phyloP scores from a whole-genome alignment of 768 basidiomycete species.

The Kwoniella dejecticola region DNA sequence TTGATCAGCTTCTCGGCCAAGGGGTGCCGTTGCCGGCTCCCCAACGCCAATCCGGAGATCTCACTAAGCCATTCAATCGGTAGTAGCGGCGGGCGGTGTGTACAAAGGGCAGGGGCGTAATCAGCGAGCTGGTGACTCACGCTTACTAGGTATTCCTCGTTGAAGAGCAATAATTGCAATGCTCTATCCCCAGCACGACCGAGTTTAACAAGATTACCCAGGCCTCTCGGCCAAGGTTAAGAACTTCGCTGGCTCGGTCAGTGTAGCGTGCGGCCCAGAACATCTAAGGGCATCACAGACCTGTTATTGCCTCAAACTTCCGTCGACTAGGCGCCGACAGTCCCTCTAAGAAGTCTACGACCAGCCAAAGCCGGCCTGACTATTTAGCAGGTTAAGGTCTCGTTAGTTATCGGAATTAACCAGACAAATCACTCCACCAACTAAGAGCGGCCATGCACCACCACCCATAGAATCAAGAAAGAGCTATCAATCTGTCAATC shows the following conservation, averaged over 20 bases:
- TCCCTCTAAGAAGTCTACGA: constrained; percentile 81
- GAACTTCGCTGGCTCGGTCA: constrained; percentile 85
- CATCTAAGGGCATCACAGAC: constrained; percentile 89
- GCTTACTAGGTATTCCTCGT: constrained; percentile 85
- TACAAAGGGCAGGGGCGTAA: constrained; percentile 89
- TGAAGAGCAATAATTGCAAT: constrained; percentile 91
- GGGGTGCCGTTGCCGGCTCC: constrained; percentile 62
- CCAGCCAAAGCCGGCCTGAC: constrained; percentile 74
- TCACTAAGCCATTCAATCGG: constrained; percentile 89
- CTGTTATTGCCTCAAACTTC: constrained; percentile 90
- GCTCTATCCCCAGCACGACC: constrained; percentile 82
- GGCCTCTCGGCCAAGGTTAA: constrained; percentile 73
- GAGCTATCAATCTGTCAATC: constrained; percentile 81
- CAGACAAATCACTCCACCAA: constrained; percentile 92
- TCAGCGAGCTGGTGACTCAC: constrained; percentile 85
- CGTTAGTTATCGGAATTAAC: constrained; percentile 94
- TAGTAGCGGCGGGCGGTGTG: constrained; percentile 88
- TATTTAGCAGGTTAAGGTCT: constrained; percentile 94
- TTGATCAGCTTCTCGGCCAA: constrained; percentile 70
- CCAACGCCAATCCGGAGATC: constrained; percentile 77
- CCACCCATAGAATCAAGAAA: constrained; percentile 83
- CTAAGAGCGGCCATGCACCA: constrained; percentile 88
- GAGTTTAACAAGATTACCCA: constrained; percentile 77
- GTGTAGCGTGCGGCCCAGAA: constrained; percentile 86
- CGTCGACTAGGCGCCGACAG: constrained; percentile 76